Evolutionary conservation across 345 rosid genomes (phyloP), one percentile per base, ranked within the genome.

Genomic region (Populus nigra): DNA sequence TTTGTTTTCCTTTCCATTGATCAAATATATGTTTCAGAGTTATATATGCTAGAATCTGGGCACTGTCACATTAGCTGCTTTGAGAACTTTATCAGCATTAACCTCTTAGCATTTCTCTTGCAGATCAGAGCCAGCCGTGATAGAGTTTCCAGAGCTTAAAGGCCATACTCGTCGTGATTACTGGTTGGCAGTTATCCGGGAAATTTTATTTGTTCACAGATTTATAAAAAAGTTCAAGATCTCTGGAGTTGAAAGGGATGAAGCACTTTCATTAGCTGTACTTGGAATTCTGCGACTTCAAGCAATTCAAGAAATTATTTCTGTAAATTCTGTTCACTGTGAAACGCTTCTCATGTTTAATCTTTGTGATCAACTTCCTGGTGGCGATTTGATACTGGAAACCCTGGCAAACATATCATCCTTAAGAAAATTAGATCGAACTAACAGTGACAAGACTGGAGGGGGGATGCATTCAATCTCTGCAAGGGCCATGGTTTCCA

Each of bases 121-220:
- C 83, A 96, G 99, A 82, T 93, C 93, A 81, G 98, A 96, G 85
- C 96, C 98, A 71, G 93, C 84, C 77, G 83, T 92, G 63, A 83
- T 93, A 41, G 99, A 96, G 87, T 92, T 96, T 82, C 98, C 97
- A 2, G 95, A 96, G 87, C 94, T 96, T 49, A 96, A 94, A 87
- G 99, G 98, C 68, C 97, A 94, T 84, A 85, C 88, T 50, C 92
- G 97, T 15, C 98, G 97, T 81, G 97, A 94, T 85, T 91, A 89
- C 85, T 96, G 99, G 99, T 83, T 96, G 47, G 89, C 97, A 73
- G 82, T 90, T 65, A 88, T 92, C 72, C 85, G 82, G 83, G 99
- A 96, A 86, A 84, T 96, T 73, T 83, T 94, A 78, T 89, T 77
- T 73, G 92, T 84, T 50, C 97, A 94, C 74, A 88, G 87, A 76